phyloP scores from a whole-genome alignment of 2,329 filamentous ascomycete species.

The Colletotrichum sansevieriae region DNA sequence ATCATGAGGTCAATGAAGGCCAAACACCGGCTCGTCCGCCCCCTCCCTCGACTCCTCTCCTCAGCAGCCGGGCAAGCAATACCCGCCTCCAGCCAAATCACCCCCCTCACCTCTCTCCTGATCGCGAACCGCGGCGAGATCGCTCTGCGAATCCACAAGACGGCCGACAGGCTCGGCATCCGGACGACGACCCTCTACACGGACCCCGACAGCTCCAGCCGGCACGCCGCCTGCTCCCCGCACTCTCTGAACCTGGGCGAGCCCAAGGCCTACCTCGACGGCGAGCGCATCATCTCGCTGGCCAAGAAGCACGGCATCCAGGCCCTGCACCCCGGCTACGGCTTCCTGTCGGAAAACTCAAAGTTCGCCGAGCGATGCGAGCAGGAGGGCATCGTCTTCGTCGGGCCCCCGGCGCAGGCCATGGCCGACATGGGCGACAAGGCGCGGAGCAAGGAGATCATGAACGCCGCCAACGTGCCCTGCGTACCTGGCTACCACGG shows the following conservation, averaged over 20 bases:
- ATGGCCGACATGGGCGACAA: constrained; percentile 95
- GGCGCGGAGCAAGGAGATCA: constrained; percentile 93
- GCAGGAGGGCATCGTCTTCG: constrained; percentile 92
- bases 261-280: constrained; percentile 90
- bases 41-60: constrained; percentile 55
- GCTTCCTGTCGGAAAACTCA: constrained; percentile 94
- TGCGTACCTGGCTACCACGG: constrained; percentile 98
- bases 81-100: constrained; percentile 48
- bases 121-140: constrained; percentile 99
- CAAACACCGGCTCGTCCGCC: constrained; percentile 61
- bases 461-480: constrained; percentile 93
- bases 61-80: constrained; percentile 35
- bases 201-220: constrained; percentile 86
- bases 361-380: constrained; percentile 89
- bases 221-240: constrained; percentile 88
- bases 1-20: constrained; percentile 69
- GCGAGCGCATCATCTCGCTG: constrained; percentile 89
- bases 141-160: constrained; percentile 90
- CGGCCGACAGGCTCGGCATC: constrained; percentile 89
- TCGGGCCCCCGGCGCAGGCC: constrained; percentile 87
- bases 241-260: constrained; percentile 87
- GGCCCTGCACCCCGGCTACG: constrained; percentile 96
- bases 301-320: constrained; percentile 89
- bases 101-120: constrained; percentile 81
- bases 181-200: constrained; percentile 96